phyloP scores from a whole-genome alignment of 23 red algal species.

The Chondrus crispus region DNA sequence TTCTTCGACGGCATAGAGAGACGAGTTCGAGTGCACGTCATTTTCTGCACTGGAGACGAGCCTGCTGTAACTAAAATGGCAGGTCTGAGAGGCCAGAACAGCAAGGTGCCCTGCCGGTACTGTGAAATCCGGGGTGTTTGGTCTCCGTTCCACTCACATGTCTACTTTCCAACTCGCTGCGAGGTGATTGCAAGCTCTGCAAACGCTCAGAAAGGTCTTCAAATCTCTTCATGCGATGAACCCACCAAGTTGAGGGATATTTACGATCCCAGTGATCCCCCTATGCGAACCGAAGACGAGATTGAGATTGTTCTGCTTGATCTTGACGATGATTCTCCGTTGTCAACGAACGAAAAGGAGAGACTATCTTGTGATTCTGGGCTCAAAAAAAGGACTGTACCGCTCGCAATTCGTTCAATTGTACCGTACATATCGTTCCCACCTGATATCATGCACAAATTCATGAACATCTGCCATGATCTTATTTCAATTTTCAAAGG shows the following conservation, averaged over 20 bases:
- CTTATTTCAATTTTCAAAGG: background rate
- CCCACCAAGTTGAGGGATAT: no score
- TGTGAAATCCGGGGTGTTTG: background rate
- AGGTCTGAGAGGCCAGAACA: background rate
- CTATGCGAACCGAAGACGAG: no score
- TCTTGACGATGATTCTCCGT: no score
- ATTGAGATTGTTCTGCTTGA: no score
- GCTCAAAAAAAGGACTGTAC: background rate
- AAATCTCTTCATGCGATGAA: no score
- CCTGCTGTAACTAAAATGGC: background rate
- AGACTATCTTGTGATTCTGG: no score
- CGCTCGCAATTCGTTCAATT: background rate
- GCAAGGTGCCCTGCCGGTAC: background rate
- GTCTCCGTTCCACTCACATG: background rate
- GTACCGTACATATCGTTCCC: background rate
- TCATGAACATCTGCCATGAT: background rate
- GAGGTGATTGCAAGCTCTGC: no score
- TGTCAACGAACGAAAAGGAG: no score
- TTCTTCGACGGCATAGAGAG: background rate
- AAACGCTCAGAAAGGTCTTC: no score
- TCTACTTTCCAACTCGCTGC: background rate
- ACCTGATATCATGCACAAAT: background rate
- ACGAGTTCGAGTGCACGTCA: background rate
- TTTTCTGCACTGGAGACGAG: background rate
- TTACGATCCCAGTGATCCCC: no score